Evolutionary conservation across 164 flowering plant species (phyloP), one percentile per base, ranked within the genome.

Genomic region (Liquidambar formosana): DNA sequence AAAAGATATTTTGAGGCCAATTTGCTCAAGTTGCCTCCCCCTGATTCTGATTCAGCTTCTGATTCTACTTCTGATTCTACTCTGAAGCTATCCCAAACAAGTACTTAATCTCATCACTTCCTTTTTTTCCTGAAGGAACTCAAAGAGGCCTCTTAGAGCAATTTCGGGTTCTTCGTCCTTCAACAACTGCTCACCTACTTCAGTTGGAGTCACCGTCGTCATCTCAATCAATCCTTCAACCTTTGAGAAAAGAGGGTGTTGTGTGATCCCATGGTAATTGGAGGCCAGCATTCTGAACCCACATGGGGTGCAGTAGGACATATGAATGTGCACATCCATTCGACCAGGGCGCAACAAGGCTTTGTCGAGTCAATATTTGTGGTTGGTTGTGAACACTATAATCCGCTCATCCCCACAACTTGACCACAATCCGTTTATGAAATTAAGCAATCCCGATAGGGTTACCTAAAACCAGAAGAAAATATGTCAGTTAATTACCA

Each of bases 321-420:
- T 73, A 73, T 82, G 73, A 14, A 86, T 71, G 70, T 81, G 89
- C 77, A 77, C 56, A 64, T 84, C 89, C 86, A 84, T 82, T 0
- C 87, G 75, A 8, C 84, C 82, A 0, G 87, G 85, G 3, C 87
- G 73, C 52, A 85, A 57, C 75, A 85, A 41, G 1, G 83, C 86
- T 0, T 82, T 80, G 67, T 85, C 84, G 0, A 85, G 71, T 56
- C 56, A 43, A 1, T 83, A 85, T 60, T 75, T 81, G 71, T 80
- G 76, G 28, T 83, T 85, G 21, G 87, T 82, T 5, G 84, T 85
- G 75, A 85, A 77, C 8, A 85, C 67, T 26, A 85, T 81, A 57
- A 85, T 83, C 53, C 85, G 23, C 65, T 80, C 87, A 22, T 83
- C 87, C 3, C 84, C 85, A 25, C 79, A 81, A 72, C 80, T 75